These are phyloP conservation scores for Sechiopsis laciniata DNA, from an alignment of 306 rosid genomes.

Conservation along the genomic window DNA sequence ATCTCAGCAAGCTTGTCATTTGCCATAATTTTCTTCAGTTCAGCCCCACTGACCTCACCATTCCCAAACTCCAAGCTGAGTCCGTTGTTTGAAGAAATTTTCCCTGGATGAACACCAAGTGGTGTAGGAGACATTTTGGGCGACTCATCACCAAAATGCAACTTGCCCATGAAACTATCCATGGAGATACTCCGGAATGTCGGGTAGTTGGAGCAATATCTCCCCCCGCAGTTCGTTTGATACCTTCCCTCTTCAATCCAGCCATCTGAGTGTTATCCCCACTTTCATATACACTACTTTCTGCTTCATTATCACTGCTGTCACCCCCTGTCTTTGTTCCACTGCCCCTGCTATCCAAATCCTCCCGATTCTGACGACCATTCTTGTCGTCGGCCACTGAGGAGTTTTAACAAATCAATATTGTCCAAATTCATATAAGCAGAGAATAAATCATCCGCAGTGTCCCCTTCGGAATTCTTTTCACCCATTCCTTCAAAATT, in stretches of 20 bases:
- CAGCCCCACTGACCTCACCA: slow-evolving; percentile 93
- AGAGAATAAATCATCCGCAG: slow-evolving; percentile 73
- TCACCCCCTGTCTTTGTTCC: slow-evolving; percentile 83
- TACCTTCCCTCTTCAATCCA: slow-evolving; percentile 64
- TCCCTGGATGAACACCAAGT: slow-evolving; percentile 46
- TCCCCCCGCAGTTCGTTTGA: slow-evolving; percentile 64
- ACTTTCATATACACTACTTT: slow-evolving; percentile 70
- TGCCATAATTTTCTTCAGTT: slow-evolving; percentile 92
- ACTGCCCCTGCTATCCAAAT: slow-evolving; percentile 92
- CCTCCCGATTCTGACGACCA: slow-evolving; percentile 64
- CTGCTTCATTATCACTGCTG: slow-evolving; percentile 89
- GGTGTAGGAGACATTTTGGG: slow-evolving; percentile 66
- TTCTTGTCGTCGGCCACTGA: slow-evolving; percentile 69
- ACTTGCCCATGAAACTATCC: slow-evolving; percentile 86
- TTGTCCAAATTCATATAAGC: slow-evolving; percentile 87
- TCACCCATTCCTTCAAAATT: slow-evolving; percentile 65
- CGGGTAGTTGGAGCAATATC: slow-evolving; percentile 63
- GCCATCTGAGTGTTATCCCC: slow-evolving; percentile 41
- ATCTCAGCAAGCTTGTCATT: slow-evolving; percentile 89
- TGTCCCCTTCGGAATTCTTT: slow-evolving; percentile 92
- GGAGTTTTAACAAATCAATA: slow-evolving; percentile 66
- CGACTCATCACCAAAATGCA: slow-evolving; percentile 66
- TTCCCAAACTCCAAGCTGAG: slow-evolving; percentile 91
- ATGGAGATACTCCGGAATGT: slow-evolving; percentile 81
- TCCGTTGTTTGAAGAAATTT: slow-evolving; percentile 49